A percentile compares a stretch with the other conserved stretches of the same genome.
These are phyloP conservation scores for Tuber calosporum DNA, from an alignment of 495 filamentous ascomycete species.

Conservation along the genomic window DNA sequence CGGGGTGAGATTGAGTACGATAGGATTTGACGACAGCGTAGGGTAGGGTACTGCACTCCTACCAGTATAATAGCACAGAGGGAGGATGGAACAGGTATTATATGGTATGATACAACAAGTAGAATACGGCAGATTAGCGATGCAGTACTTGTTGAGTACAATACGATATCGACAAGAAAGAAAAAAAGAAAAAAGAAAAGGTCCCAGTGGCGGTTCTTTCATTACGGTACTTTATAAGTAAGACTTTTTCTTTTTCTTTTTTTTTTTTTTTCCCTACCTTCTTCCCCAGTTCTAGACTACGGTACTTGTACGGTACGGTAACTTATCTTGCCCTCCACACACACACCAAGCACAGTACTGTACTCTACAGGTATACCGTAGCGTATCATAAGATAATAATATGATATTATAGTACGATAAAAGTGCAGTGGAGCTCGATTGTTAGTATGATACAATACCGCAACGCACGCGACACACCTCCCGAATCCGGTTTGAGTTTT, in stretches of 20 bases:
- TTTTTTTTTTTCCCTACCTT: not conserved
- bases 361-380: no score
- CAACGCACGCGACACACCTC: not conserved
- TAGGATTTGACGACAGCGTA: not conserved
- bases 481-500: not conserved
- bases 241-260: not conserved
- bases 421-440: no score
- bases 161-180: not conserved
- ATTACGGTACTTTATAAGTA: not conserved
- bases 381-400: no score
- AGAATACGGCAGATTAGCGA: no score
- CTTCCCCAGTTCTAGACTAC: no score
- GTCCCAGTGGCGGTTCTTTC: not conserved
- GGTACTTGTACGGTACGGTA: not conserved
- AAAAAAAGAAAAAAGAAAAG: no score
- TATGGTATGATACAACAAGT: no score
- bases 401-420: no score
- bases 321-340: no score
- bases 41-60: no score
- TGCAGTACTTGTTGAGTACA: no score
- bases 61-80: not conserved
- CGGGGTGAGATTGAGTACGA: not conserved
- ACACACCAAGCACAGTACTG: no score
- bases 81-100: not conserved
- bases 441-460: not conserved